phyloP scores from a whole-genome alignment of 2,329 filamentous ascomycete genomes.

The Talaromyces rugulosus region DNA sequence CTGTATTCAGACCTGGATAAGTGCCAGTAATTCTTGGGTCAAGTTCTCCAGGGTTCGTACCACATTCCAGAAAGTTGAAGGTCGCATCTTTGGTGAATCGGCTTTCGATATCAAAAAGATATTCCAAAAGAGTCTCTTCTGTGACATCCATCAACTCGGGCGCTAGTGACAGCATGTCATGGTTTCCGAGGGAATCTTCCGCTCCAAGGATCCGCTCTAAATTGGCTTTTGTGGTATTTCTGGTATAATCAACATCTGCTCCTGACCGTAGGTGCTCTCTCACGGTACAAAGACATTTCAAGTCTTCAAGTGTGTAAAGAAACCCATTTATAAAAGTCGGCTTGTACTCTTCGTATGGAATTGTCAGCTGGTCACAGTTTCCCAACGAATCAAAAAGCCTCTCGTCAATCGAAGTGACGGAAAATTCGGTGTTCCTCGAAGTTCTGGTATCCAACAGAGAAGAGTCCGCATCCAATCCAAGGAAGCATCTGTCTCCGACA shows the following conservation, averaged over 20 bases:
- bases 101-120: background rate
- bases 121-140: background rate
- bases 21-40: background rate
- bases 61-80: background rate
- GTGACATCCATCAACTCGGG: background rate
- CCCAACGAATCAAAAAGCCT: background rate
- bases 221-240: background rate
- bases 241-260: background rate
- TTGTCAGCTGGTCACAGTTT: conserved; percentile 1
- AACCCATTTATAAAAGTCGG: background rate
- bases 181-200: background rate
- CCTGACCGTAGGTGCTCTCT: background rate
- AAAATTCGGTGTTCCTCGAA: background rate
- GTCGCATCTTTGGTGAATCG: background rate
- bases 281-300: conserved; percentile 4
- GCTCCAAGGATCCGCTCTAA: background rate
- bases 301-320: conserved; percentile 7
- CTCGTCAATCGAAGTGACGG: background rate
- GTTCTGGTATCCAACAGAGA: background rate
- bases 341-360: conserved; percentile 8
- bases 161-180: background rate
- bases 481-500: background rate
- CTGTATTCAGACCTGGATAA: background rate
- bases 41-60: background rate
- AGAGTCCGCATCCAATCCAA: background rate